Evolutionary conservation across 2,329 filamentous ascomycete species (phyloP), one percentile per base, ranked within the genome.

Genomic region (Ophiostoma tasmaniense): DNA sequence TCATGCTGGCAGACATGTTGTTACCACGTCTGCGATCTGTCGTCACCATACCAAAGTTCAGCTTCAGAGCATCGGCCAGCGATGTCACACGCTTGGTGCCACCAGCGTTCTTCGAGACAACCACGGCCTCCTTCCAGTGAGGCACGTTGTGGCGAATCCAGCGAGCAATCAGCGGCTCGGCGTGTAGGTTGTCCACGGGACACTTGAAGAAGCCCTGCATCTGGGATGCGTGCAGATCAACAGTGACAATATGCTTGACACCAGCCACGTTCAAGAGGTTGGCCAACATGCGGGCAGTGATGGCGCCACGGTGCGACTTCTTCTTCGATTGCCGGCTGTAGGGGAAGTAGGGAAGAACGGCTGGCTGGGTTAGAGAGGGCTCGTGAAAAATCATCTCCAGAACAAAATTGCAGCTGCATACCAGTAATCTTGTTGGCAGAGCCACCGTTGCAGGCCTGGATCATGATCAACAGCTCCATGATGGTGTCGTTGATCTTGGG

Each of bases 201-300:
- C 94, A 97, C 76, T 91, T 91, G 85, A 99, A 99, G 82, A 99
- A 99, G 70, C 95, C 95, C 81, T 99, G 95, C 92, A 98, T 98
- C 81, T 98, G 95, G n/a, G 91, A 93, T 67, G 91, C 91, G 81
- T 99, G 95, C 37, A 99, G 85, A 77, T 99, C 95, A 76, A 99
- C 90, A 20, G 95, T 99, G 75, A 99, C 93, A 78, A 99, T 91
- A 82, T 99, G 95, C 80, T 96, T 93, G 73, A 99, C 93, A 68
- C 95, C 95, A 67, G 95, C 95, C 69, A 99, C 91, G 71, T 91
- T 87, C 74, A 99, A 88, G 66, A 98, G 86, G 78, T 99, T 99
- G 71, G 95, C 94, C 67, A 99, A 86, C 93, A 99, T 97, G 74
- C 94, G 89, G 68, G 95, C 95, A 10, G 95, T 97, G 76, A 99